Evolutionary conservation across 352 stramenopile genomes (phyloP).

Genomic region (Phytophthora fragariaefolia): DNA sequence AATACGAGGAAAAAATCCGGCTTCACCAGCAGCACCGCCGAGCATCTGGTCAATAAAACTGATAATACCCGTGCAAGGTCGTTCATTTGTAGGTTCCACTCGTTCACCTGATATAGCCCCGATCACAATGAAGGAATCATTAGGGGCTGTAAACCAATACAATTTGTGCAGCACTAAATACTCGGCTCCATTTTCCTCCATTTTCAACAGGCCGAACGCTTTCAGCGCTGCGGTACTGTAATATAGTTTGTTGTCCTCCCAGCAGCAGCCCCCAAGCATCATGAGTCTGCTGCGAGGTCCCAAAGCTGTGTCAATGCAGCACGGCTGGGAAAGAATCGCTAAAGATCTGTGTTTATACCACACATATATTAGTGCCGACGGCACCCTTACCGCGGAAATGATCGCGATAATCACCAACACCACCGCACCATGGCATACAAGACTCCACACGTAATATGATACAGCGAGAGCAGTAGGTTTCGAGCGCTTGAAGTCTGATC

Average conservation of each 20-base stretch:
- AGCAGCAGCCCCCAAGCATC: conserved; percentile 4
- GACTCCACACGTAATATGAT: conserved; percentile 12
- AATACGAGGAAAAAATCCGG: background rate
- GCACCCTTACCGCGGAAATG: background rate
- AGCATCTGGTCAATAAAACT: conserved; percentile 7
- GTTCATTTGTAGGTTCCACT: conserved; percentile 5
- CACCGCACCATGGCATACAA: conserved; percentile 4
- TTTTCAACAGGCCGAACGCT: conserved; percentile 7
- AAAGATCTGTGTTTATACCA: conserved; percentile 10
- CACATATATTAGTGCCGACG: background rate
- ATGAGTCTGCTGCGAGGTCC: conserved; percentile 6
- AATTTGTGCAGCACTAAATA: conserved; percentile 11
- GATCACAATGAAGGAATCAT: conserved; percentile 11
- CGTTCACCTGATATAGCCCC: conserved; percentile 1
- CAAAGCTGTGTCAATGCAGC: background rate
- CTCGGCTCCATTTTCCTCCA: conserved; percentile 1
- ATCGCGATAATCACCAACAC: background rate
- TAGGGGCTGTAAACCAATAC: conserved; percentile 1
- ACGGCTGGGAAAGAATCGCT: background rate
- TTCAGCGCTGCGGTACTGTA: conserved; percentile 3
- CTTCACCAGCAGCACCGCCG: background rate
- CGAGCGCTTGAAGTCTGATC: conserved; percentile 11
- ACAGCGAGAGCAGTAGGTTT: conserved; percentile 1
- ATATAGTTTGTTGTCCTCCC: background rate
- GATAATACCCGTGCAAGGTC: background rate